Conservation (phyloP, 495 filamentous ascomycete species). For the Penicillium waksmanii region DNA sequence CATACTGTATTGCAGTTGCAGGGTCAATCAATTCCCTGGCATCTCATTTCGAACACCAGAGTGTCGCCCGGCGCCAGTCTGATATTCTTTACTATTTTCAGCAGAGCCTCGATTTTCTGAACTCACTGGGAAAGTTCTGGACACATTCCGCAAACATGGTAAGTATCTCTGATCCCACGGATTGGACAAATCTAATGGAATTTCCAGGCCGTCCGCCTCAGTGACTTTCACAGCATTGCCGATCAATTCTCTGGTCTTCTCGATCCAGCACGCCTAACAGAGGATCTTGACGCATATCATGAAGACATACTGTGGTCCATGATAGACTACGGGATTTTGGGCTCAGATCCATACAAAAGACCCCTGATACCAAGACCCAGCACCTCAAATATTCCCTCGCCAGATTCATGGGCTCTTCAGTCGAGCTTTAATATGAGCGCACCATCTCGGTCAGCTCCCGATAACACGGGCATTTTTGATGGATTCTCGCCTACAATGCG, state of each 20-base stretch:
- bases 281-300: conserved; percentile 22
- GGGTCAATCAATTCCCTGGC: conserved; percentile 24
- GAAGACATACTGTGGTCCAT: conserved; percentile 28
- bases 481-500: conserved; percentile 19
- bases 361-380: conserved; percentile 8
- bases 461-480: conserved; percentile 13
- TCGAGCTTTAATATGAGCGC: conserved; percentile 8
- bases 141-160: conserved; percentile 32
- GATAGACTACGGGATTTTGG: conserved; percentile 30
- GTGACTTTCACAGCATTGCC: conserved; percentile 28
- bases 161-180: background rate
- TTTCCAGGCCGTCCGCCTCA: conserved; percentile 22
- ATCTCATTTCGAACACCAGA: conserved; percentile 16
- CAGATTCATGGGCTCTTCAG: conserved; percentile 17
- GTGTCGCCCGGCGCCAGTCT: conserved; percentile 5
- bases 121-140: conserved; percentile 25
- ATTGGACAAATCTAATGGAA: background rate
- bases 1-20: conserved; percentile 26
- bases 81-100: conserved; percentile 21
- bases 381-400: conserved; percentile 17
- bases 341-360: conserved; percentile 15
- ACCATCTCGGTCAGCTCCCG: conserved; percentile 3
- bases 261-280: conserved; percentile 19
- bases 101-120: conserved; percentile 19
- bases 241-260: conserved; percentile 21